A percentile compares a stretch with the other conserved stretches of the same genome.
Conservation (phyloP, 2,329 filamentous ascomycete genomes). For the Xylariaceae sp. region DNA sequence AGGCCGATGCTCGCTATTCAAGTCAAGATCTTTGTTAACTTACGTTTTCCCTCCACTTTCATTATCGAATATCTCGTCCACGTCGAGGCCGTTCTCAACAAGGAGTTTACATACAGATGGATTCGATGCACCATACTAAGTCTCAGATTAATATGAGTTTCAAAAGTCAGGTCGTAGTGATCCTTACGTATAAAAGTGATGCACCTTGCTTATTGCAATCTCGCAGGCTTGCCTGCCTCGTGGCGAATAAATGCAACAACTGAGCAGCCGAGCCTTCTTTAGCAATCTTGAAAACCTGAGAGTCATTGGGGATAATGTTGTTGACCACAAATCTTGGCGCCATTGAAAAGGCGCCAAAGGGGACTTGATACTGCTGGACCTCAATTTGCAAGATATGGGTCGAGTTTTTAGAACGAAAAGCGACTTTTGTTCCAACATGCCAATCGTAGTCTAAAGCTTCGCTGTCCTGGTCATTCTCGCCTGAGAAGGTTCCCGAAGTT, state of each 20-base stretch:
- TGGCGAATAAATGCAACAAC: neutral
- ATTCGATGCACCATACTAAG: neutral
- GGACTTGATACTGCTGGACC: slow-evolving; percentile 4
- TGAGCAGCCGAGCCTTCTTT: neutral
- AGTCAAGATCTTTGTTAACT: neutral
- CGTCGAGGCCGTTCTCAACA: slow-evolving; percentile 3
- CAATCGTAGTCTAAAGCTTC: neutral
- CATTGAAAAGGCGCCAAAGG: neutral
- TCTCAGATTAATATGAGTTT: neutral
- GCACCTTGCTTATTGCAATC: slow-evolving; percentile 2
- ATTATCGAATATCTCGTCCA: slow-evolving; percentile 2
- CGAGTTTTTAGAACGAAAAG: neutral
- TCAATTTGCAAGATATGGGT: slow-evolving; percentile 1
- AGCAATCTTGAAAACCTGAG: slow-evolving; percentile 1
- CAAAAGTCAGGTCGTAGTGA: neutral
- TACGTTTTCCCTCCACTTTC: slow-evolving; percentile 1
- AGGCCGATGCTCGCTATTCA: neutral
- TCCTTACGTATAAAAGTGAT: slow-evolving; percentile 6
- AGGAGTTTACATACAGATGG: slow-evolving; percentile 1
- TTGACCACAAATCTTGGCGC: neutral
- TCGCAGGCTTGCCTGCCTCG: slow-evolving; percentile 1
- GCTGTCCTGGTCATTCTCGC: neutral
- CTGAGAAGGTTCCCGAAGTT: slow-evolving; percentile 1
- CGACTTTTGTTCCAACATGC: slow-evolving; percentile 3
- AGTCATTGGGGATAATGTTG: slow-evolving; percentile 3